Evolutionary conservation across 108 stramenopile species (phyloP), one percentile per base, ranked within the genome.

Genomic region (Skeletonema menzelii): DNA sequence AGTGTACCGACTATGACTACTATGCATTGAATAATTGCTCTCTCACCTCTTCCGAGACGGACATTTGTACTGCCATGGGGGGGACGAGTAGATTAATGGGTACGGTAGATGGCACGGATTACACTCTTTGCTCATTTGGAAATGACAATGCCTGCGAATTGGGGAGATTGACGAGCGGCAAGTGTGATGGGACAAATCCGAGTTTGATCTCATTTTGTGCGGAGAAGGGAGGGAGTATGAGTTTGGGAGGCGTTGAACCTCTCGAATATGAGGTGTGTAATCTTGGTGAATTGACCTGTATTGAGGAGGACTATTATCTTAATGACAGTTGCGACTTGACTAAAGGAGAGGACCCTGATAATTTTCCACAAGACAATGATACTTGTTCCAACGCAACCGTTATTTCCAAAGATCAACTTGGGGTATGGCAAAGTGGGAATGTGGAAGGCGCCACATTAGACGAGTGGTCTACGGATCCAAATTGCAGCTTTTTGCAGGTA

Each of bases 1-100:
- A 32, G 62, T 63, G 62, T 5, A 63, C 32, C 35, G 62, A 63
- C 22, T 24, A 14, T 26, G 62, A 63, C 31, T 63, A 63, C 32
- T 63, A 63, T 32, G 49, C 8, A 53, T 22, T 53, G 20, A 22
- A 53, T 22, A 22, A 7, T 2, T 53, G 49, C 49, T 22, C 49
- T 6, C 8, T 53, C 8, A 53, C 49, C 17, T 24, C 49, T 53
- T 53, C 49, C 8, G 22, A 4, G 19, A 8, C n/a, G 22, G 49
- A 53, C 49, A 10, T 53, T 10, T 53, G 49, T 22, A n/a, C 22
- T 53, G 49, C 49, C 22, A 53, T 2, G 0, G 49, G 49, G 10
- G 49, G 49, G 49, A 53, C 49, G 22, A 53, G 22, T 2, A 22
- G 20, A 20, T 0, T 10, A 0, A 53, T 53, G 49, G 49, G 49